These are phyloP conservation scores for Phialophora chinensis DNA, from an alignment of 2,329 filamentous ascomycete species.

Conservation along the genomic window DNA sequence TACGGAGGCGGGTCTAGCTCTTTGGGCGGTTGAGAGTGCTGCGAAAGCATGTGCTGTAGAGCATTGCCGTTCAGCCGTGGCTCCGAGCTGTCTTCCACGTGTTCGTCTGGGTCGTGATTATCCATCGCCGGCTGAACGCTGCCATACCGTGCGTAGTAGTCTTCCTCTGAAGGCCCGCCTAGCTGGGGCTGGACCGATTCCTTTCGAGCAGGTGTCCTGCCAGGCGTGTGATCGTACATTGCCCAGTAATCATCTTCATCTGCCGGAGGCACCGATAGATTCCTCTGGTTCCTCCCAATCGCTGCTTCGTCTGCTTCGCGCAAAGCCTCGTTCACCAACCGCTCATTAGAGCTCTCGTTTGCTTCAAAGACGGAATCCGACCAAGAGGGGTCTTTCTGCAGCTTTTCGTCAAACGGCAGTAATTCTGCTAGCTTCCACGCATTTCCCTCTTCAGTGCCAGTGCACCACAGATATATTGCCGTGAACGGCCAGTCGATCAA, in stretches of 20 bases:
- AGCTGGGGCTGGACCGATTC: constrained; percentile 44
- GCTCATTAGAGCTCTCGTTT: constrained; percentile 53
- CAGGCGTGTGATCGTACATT: constrained; percentile 64
- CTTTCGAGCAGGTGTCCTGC: constrained; percentile 55
- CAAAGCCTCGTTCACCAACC: constrained; percentile 47
- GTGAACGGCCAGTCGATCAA: constrained; percentile 62
- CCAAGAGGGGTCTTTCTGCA: constrained; percentile 60
- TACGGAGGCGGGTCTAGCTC: constrained; percentile 38
- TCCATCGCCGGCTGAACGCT: constrained; percentile 70
- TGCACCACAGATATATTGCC: constrained; percentile 67
- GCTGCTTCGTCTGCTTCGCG: constrained; percentile 41
- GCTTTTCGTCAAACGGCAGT: constrained; percentile 55
- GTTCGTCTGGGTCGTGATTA: constrained; percentile 65
- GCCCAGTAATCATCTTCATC: constrained; percentile 71
- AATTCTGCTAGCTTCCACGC: constrained; percentile 67
- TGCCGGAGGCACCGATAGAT: constrained; percentile 47
- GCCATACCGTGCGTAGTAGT: constrained; percentile 67
- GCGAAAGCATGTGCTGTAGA: constrained; percentile 50
- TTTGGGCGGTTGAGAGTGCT: constrained; percentile 44
- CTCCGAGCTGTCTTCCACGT: constrained; percentile 53
- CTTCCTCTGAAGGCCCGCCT: constrained; percentile 56
- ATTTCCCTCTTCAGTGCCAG: constrained; percentile 59
- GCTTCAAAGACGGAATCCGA: constrained; percentile 61
- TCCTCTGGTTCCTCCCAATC: constrained; percentile 34
- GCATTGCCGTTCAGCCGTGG: constrained; percentile 63